Conservation (phyloP, 192 early-diverging fungal species). For the Cladochytrium replicatum region DNA sequence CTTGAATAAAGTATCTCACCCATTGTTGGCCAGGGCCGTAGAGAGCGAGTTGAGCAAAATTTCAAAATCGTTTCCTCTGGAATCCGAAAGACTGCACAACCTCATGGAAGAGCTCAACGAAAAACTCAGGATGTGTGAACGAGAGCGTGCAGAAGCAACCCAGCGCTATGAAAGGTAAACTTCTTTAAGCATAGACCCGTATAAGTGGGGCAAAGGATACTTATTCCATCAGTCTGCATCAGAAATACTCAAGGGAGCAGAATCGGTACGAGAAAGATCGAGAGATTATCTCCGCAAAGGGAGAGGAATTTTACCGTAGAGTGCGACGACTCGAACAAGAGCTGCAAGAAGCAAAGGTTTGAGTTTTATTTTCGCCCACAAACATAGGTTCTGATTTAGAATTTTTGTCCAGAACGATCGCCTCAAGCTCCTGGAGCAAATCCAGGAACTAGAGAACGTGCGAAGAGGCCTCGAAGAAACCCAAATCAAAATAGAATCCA, state of each 20-base stretch:
- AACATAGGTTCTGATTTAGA: neutral
- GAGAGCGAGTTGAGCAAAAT: conserved; percentile 39
- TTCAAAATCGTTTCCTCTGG: conserved; percentile 30
- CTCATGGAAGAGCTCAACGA: conserved; percentile 34
- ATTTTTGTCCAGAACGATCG: conserved; percentile 15
- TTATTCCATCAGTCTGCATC: conserved; percentile 20
- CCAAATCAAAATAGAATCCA: conserved; percentile 14
- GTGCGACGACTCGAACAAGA: conserved; percentile 32
- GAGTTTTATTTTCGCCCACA: neutral
- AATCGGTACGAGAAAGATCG: conserved; percentile 35
- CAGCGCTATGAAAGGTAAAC: conserved; percentile 24
- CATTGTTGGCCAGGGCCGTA: conserved; percentile 12
- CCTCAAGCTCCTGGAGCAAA: conserved; percentile 15
- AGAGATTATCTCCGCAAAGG: conserved; percentile 21
- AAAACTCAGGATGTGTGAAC: conserved; percentile 17
- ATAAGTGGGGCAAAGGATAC: neutral
- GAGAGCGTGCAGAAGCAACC: conserved; percentile 21
- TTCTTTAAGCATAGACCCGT: neutral
- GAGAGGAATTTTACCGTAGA: conserved; percentile 28
- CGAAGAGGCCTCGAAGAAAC: neutral
- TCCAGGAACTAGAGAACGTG: conserved; percentile 31
- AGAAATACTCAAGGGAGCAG: conserved; percentile 28
- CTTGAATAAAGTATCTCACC: neutral
- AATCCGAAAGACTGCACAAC: conserved; percentile 30
- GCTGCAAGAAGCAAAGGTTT: conserved; percentile 36